phyloP scores from a whole-genome alignment of 768 basidiomycete species.

The Kwoniella pini region DNA sequence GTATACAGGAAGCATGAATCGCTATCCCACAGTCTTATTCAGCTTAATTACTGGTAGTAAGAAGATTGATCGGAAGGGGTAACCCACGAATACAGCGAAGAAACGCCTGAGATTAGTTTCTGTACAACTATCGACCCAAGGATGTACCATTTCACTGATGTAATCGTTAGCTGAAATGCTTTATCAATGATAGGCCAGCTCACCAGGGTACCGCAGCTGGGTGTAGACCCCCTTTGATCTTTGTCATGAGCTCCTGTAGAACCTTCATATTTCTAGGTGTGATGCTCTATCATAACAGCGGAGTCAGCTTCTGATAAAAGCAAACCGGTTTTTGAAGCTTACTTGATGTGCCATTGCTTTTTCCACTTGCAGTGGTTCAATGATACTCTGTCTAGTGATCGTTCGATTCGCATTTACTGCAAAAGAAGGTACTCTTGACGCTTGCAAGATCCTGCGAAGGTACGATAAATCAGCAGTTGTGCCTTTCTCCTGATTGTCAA shows the following conservation, averaged over 20 bases:
- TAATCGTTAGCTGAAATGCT: not conserved
- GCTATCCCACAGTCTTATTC: slow-evolving; percentile 21
- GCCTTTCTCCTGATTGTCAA: not conserved
- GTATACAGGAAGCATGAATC: slow-evolving; percentile 62
- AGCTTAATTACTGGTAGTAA: not conserved
- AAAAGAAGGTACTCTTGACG: slow-evolving; percentile 65
- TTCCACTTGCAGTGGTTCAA: slow-evolving; percentile 65
- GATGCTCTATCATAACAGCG: slow-evolving; percentile 23
- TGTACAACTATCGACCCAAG: slow-evolving; percentile 65
- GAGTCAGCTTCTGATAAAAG: not conserved
- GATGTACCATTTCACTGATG: slow-evolving; percentile 72
- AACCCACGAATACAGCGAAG: slow-evolving; percentile 78
- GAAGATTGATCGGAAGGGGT: not conserved
- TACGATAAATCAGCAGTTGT: too few relatives aligned
- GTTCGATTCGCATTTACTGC: slow-evolving; percentile 65
- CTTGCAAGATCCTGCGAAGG: slow-evolving; percentile 71
- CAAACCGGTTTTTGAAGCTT: not conserved
- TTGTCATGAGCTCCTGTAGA: slow-evolving; percentile 37
- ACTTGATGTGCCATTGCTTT: slow-evolving; percentile 61
- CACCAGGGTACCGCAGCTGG: slow-evolving; percentile 52
- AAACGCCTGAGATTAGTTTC: slow-evolving; percentile 70
- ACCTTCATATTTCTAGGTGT: slow-evolving; percentile 40
- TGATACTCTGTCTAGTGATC: slow-evolving; percentile 63
- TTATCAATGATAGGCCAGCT: not conserved
- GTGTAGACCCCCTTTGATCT: slow-evolving; percentile 44